Evolutionary conservation across 306 rosid genomes (phyloP), one percentile per base, ranked within the genome.

Genomic region (Crataegus laevigata): DNA sequence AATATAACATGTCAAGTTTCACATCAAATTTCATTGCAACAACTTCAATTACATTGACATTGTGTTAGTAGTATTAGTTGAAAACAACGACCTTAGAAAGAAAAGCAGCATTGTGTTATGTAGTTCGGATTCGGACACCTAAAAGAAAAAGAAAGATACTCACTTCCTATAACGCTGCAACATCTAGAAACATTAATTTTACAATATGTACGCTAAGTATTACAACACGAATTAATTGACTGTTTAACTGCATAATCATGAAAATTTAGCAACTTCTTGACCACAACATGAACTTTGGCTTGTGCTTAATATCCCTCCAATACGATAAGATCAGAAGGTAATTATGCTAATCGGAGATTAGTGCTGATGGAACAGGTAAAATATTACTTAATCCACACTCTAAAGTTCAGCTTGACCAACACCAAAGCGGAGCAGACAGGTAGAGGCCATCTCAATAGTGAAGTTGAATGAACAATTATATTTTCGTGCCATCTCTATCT

Each of bases 331-430:
- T 15, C 30, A 22, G 22, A 38, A 71, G 74, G 77, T 78, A 75
- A 18, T 73, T 75, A 43, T 36, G 73, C 47, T 55, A 80, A 70
- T 81, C 67, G 45, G 69, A n/a, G 72, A 22, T 63, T 34, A 67
- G 47, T 52, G 24, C 32, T 1, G 78, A 42, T 70, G 70, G 73
- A 51, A 75, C 11, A 67, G 76, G 62, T 30, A 29, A 66, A 57
- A 36, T 83, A 50, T 92, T 86, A 81, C 98, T 90, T 92, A 61
- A 79, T 79, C 51, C 71, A 69, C 89, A 92, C 98, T 92, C 94
- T 87, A 92, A 88, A 92, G 84, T 87, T 85, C 83, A 88, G 81
- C 88, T 38, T 72, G 92, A 92, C 96, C 97, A 80, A 77, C 85
- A 87, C 26, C 80, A 62, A 74, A 69, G 73, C 52, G n/a, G 29